Base-by-base conservation (phyloP, 2,329 filamentous ascomycete genomes). In the Penicillium sp. region DNA sequence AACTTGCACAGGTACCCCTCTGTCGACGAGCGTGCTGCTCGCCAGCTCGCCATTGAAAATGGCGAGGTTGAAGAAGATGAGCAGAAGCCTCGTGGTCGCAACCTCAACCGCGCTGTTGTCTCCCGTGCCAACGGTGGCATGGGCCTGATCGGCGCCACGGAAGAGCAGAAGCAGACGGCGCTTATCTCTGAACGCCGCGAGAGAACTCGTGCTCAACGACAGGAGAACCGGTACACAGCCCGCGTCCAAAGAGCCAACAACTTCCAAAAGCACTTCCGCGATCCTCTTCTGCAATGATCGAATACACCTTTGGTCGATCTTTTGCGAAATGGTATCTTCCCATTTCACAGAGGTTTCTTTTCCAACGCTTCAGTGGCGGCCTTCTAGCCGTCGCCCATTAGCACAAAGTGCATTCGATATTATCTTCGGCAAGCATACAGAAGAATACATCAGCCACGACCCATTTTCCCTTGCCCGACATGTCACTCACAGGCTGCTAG, bases 1-100 rank as follows among this genome's bases (percentile, higher is more conserved):
- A 97, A 97, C 72, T 78, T 98, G 38, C 84, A 87, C 70, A 88
- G 83, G 69, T 86, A 95, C 68, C 90, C 90, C 1, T 84, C 87
- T 2, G 75, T 84, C 0, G 86, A 87, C 50, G 90, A 95, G 72
- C 85, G 88, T 46, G 78, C 81, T 49, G 80, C 85, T 59, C 83
- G 82, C 45, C 71, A 74, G 60, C 76, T 85, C 51, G 79, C 82
- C 4, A 80, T 88, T 50, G 72, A 70, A 40, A 70, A 71, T 43
- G 69, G 73, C 10, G 69, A 72, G 42, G 74, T 75, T 20, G 76
- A 78, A 44, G 75, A 77, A 43, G 75, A 77, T 18, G 72, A 76
- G 32, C 72, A 75, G 20, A 70, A 59, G 44, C 54, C 62, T 24
- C 61, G 68, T 37, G 62, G 60, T 6, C 67, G 68, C 44, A 67